Base-by-base conservation (phyloP, 2,329 filamentous ascomycete species). In the Stromatinia cepivora region DNA sequence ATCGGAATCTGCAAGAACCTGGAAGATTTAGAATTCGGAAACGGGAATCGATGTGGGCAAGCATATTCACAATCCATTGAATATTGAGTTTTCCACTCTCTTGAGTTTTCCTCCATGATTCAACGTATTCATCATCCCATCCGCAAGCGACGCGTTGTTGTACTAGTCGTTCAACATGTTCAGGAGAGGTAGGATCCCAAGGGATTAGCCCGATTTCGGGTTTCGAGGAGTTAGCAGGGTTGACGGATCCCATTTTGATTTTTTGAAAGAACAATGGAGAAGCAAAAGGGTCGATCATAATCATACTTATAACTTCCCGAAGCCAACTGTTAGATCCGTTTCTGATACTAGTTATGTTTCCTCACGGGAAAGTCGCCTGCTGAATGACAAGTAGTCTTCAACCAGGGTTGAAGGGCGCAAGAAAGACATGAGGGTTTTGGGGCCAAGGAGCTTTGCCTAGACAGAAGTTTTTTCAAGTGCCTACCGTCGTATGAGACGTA, bases 141-240 rank as follows among this genome's bases (percentile, higher is more conserved):
- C 82, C 81, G 71, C 83, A 85, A 4, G 80, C 80, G 17, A 83
- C 73, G 20, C 83, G 80, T 73, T 84, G 83, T 39, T 80, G 77
- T 52, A 79, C 75, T 74, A 84, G 74, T 50, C 83, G 77, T 68
- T 80, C 71, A 46, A 78, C 75, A 67, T 84, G 83, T n/a, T 76
- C 75, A 11, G 77, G 76, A 57, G 78, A 81, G 22, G 72, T 73
- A 13, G 80, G 75, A 69, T 85, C 82, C 80, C 81, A 85, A 11
- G 82, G 82, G 28, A 84, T 75, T 52, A 84, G 77, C 67, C 76
- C 59, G 20, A 82, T 72, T 61, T 76, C 76, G 11, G 70, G 66
- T 53, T 66, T 72, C 52, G 53, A 17, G 15, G 34, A 25, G 20
- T 31, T 28, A 10, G 45, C 39, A n/a, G 45, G 46, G 36, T 25